Evolutionary conservation across 805 yeast genomes (phyloP), one percentile per base, ranked within the genome.

Genomic region (Schizosaccharomyces pombe): DNA sequence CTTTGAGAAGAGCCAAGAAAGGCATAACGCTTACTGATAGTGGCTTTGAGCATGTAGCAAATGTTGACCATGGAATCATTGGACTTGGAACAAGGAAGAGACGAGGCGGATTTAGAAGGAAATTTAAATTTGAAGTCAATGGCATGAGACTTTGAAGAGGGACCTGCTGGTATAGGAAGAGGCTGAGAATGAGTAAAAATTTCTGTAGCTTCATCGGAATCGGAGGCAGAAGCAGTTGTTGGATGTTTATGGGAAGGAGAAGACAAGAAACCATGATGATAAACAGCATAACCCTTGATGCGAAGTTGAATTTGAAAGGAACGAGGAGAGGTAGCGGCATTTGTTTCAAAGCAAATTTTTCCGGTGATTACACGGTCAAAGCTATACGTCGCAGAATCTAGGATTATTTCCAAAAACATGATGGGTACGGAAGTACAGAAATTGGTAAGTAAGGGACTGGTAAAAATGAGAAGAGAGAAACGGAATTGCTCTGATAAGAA

Each of bases 41-140:
- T 43, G 4, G 49, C 49, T 26, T 19, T 43, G 14, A 43, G 31
- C 49, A 43, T 19, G 49, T 43, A 43, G 30, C 30, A 24, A 14
- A 43, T 43, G 26, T 43, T 43, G 29, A 43, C 49, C 49, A 43
- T 43, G 29, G 49, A 43, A n/a, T 43, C 49, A n/a, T 43, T 43
- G 11, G 49, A 22, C 14, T 22, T 19, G 2, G 49, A 22, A 29
- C 49, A 43, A 6, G 49, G 49, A 19, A 43, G 49, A 6, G 49
- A 43, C 12, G 28, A 28, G 29, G 14, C 30, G 31, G 31, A 22
- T 12, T 19, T 19, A 14, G 31, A 9, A 9, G 49, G 49, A 8
- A 43, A 26, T 6, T 12, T 28, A 9, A 43, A 22, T 19, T 43
- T n/a, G 26, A 43, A 43, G 31, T 19, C 49, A 24, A 43, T 24